A percentile compares a stretch with the other conserved stretches of the same genome.
Conservation (phyloP, 768 basidiomycete genomes). For the Mycena rebaudengoi region DNA sequence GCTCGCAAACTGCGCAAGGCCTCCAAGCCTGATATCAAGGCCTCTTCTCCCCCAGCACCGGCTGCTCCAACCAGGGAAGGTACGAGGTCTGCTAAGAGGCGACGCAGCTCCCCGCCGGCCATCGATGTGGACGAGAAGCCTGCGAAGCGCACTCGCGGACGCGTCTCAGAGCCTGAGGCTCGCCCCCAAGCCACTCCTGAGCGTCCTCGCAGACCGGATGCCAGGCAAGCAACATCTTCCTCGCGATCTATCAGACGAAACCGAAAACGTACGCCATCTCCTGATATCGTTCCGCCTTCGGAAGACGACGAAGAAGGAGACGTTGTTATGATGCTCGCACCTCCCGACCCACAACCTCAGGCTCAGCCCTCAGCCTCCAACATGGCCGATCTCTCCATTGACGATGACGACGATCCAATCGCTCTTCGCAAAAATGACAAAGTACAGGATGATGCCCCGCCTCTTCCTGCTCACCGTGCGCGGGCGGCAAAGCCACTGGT, state of each 20-base stretch:
- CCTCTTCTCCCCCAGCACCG: constrained; percentile 5
- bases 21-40: constrained; percentile 17
- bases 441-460: background rate
- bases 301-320: constrained; percentile 20
- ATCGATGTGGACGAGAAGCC: constrained; percentile 12
- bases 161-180: constrained; percentile 3
- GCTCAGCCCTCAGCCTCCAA: background rate
- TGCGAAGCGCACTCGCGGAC: constrained; percentile 19
- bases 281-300: constrained; percentile 7
- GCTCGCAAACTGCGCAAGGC: constrained; percentile 28
- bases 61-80: constrained; percentile 15
- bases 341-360: background rate
- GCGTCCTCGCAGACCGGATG: constrained; percentile 8
- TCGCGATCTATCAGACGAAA: constrained; percentile 12
- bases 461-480: constrained; percentile 52
- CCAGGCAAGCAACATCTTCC: constrained; percentile 8
- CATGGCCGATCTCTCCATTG: background rate
- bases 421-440: background rate
- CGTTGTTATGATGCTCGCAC: constrained; percentile 20
- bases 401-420: background rate
- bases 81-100: constrained; percentile 23
- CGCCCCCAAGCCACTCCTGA: constrained; percentile 13
- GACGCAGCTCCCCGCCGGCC: constrained; percentile 13
- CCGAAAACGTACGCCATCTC: constrained; percentile 13
- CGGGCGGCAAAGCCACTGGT: constrained; percentile 63